Percentiles rank a stretch among this genome's conserved stretches.
phyloP scores from a whole-genome alignment of 805 yeast species.

The Myxozyma neotropica region DNA sequence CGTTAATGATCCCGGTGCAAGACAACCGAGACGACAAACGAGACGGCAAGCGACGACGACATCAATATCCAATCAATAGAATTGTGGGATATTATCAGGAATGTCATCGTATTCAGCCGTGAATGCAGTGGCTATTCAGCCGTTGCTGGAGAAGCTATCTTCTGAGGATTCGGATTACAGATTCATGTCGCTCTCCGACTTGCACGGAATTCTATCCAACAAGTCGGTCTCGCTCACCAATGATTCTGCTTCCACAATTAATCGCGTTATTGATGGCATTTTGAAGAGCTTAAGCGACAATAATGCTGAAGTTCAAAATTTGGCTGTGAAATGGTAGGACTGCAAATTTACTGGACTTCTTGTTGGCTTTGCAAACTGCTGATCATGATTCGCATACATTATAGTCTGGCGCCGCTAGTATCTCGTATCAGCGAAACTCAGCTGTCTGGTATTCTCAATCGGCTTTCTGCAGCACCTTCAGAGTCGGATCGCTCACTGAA shows the following conservation, averaged over 20 bases:
- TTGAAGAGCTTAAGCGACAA: conserved; percentile 57
- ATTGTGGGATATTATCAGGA: neutral
- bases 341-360: neutral
- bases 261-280: conserved; percentile 47
- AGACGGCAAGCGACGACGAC: no score
- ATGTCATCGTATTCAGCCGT: conserved; percentile 9
- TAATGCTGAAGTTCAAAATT: conserved; percentile 72
- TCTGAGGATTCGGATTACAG: conserved; percentile 71
- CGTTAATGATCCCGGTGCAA: no score
- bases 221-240: conserved; percentile 38
- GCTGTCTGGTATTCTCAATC: conserved; percentile 39
- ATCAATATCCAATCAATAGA: neutral
- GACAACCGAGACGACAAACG: no score
- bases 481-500: conserved; percentile 47
- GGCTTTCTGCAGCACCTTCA: conserved; percentile 40
- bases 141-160: conserved; percentile 37
- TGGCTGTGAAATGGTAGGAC: conserved; percentile 63
- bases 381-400: neutral
- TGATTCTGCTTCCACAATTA: conserved; percentile 13
- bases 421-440: conserved; percentile 31
- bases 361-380: neutral
- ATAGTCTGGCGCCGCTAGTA: conserved; percentile 35
- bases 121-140: conserved; percentile 19
- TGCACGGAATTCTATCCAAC: conserved; percentile 48
- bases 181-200: conserved; percentile 82